phyloP scores from a whole-genome alignment of 345 rosid species.

The Sonneratia caseolaris region DNA sequence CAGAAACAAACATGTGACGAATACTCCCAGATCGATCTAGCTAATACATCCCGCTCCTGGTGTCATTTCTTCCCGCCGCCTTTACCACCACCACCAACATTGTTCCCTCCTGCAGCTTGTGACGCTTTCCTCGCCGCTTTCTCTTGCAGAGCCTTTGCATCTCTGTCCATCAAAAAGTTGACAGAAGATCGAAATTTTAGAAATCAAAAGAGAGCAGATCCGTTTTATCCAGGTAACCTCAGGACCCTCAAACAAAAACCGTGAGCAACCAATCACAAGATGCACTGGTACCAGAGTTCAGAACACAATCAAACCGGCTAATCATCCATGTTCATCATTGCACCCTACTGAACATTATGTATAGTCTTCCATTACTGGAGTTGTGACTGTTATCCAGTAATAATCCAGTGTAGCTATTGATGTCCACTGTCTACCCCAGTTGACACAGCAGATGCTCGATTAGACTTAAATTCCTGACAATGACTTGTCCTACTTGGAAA shows the following conservation, averaged over 20 bases:
- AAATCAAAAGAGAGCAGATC: background rate
- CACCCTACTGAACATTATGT: no score
- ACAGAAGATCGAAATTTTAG: background rate
- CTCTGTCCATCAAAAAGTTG: slow-evolving; percentile 23
- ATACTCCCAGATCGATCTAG: background rate
- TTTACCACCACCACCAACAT: slow-evolving; percentile 22
- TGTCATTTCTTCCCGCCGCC: slow-evolving; percentile 22
- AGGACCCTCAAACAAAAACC: background rate
- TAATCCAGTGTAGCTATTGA: no score
- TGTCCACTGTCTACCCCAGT: no score
- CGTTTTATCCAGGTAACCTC: background rate
- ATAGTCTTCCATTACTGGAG: no score
- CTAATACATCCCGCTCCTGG: background rate
- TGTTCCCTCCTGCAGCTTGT: slow-evolving; percentile 36
- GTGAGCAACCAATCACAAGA: no score
- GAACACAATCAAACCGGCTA: no score
- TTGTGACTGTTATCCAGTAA: no score
- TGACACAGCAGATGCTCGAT: no score
- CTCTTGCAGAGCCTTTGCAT: slow-evolving; percentile 89
- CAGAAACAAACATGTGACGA: slow-evolving; percentile 8
- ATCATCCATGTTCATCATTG: no score
- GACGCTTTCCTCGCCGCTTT: slow-evolving; percentile 79
- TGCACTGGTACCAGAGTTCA: no score
- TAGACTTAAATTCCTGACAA: no score
- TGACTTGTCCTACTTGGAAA: no score